Evolutionary conservation across 1,284 basidiomycete genomes (phyloP), one percentile per base, ranked within the genome.

Genomic region (Cystobasidium pallidum): DNA sequence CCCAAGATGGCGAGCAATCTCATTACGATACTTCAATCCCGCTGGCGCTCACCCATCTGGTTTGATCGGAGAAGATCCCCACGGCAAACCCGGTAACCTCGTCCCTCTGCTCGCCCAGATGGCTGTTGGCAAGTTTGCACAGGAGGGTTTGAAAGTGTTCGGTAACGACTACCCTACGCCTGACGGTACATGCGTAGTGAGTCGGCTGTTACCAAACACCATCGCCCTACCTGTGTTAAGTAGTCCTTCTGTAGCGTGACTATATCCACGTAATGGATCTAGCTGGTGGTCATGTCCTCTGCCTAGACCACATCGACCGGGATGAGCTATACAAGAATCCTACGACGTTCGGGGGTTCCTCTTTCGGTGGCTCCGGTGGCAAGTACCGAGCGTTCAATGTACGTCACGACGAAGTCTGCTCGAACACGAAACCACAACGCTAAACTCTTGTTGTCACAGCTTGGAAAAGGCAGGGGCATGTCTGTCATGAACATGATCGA

Each of bases 81-180:
- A 87, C 65, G 96, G 96, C 66, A 89, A 92, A 75, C 96, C 96
- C 6, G 93, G 92, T 73, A 99, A 99, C 82, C 86, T 99, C 34
- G 84, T 99, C 41, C 96, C 96, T 15, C 84, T 99, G 8, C 87
- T 99, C 51, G 91, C 94, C 3, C 94, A 97, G 73, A 98, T 99
- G 87, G 94, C 96, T 2, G 84, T 94, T 66, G 96, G 96, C 51
- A 89, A 93, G 75, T 88, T 94, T 78, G 87, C 89, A 76, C 88
- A 91, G 73, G 83, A 87, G 10, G 88, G 86, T 7, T 84, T 99
- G 71, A 91, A 94, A 80, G 91, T 99, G 15, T 99, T 98, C 80
- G 96, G 96, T 61, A 92, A 96, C 80, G 94, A 99, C 82, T 99
- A 97, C 82, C 94, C 94, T 32, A 99, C 95, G 1, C 88, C 87